A percentile compares a stretch with the other conserved stretches of the same genome.
These are phyloP conservation scores for Allium sativum DNA, from an alignment of 106 monocot species.

Conservation along the genomic window DNA sequence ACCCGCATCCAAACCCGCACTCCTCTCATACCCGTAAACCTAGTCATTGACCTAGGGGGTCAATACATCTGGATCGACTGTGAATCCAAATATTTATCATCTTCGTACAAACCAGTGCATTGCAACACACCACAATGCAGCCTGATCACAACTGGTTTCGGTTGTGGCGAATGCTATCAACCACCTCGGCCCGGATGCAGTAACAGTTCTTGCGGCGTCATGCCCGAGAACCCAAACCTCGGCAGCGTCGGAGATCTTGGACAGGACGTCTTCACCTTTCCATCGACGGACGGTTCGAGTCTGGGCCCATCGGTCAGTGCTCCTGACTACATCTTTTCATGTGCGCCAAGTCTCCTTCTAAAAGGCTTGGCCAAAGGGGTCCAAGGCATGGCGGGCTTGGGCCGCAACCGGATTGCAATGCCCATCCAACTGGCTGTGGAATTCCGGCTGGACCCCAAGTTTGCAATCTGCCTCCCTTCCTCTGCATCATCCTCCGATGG, in stretches of 20 bases:
- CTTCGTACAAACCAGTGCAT: slow-evolving; percentile 20
- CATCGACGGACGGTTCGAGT: neutral
- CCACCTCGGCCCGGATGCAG: slow-evolving; percentile 22
- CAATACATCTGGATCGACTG: slow-evolving; percentile 38
- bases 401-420: neutral
- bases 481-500: slow-evolving; percentile 7
- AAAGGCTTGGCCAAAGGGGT: neutral
- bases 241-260: neutral
- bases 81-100: slow-evolving; percentile 27
- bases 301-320: neutral
- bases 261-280: neutral
- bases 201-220: slow-evolving; percentile 16
- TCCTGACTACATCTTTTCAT: neutral
- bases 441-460: slow-evolving; percentile 8
- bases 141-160: neutral
- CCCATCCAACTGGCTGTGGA: slow-evolving; percentile 9
- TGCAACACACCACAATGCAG: slow-evolving; percentile 25
- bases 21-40: slow-evolving; percentile 20
- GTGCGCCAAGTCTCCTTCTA: neutral
- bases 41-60: slow-evolving; percentile 42
- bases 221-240: neutral
- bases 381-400: neutral
- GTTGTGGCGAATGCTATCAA: slow-evolving; percentile 16
- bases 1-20: slow-evolving; percentile 29
- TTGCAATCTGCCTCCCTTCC: slow-evolving; percentile 40